A percentile compares a stretch with the other conserved stretches of the same genome.
phyloP scores from a whole-genome alignment of 192 early-diverging fungal genomes.

The Coemansia sp. region DNA sequence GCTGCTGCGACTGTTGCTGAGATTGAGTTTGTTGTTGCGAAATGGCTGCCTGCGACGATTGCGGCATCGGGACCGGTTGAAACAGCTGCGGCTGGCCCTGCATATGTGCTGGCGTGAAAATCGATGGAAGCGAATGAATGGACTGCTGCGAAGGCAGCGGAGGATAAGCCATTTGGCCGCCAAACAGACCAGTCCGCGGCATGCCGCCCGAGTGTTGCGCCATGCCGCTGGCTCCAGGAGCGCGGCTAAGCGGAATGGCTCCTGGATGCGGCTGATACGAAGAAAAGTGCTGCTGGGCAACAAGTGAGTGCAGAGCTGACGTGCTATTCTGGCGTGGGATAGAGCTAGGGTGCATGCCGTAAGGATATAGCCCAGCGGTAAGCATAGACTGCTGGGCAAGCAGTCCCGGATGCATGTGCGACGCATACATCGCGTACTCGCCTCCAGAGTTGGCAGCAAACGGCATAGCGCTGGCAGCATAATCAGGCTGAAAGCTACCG shows the following conservation, averaged over 20 bases:
- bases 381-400: neutral
- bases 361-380: conserved; percentile 6
- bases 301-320: conserved; percentile 2
- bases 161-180: neutral
- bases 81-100: conserved; percentile 4
- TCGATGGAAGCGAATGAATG: conserved; percentile 1
- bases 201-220: neutral
- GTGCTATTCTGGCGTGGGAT: conserved; percentile 23
- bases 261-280: neutral
- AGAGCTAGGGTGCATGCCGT: conserved; percentile 9
- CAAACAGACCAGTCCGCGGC: conserved; percentile 1
- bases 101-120: conserved; percentile 11
- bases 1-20: neutral
- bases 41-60: neutral
- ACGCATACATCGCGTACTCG: conserved; percentile 13
- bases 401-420: conserved; percentile 3
- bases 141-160: conserved; percentile 5
- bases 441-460: conserved; percentile 1
- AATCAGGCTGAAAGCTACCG: neutral
- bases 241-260: conserved; percentile 2
- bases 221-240: conserved; percentile 7
- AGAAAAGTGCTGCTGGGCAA: conserved; percentile 6
- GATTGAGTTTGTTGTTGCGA: conserved; percentile 2
- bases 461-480: neutral
- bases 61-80: conserved; percentile 14